These are phyloP conservation scores for Coniella lustricola DNA, from an alignment of 2,329 filamentous ascomycete species.

Conservation along the genomic window DNA sequence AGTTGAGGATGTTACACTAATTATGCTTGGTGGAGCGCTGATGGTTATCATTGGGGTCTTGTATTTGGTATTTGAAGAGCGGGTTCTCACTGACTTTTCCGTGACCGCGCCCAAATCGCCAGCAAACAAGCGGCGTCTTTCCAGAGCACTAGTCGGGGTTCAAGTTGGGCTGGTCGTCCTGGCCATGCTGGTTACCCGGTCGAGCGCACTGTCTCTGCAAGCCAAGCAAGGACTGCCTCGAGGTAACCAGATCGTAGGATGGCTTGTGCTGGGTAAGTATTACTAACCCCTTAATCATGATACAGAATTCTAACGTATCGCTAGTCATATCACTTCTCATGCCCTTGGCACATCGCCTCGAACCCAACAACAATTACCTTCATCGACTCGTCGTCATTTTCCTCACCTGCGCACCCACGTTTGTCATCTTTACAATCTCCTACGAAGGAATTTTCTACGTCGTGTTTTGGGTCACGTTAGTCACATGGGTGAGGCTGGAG, in stretches of 20 bases:
- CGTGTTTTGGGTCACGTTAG: conserved; percentile 71
- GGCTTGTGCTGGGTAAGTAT: conserved; percentile 65
- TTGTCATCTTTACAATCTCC: conserved; percentile 93
- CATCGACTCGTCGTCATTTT: conserved; percentile 86
- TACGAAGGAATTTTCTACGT: conserved; percentile 97
- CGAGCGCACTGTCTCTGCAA: conserved; percentile 77
- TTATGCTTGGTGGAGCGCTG: conserved; percentile 66
- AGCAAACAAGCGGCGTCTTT: conserved; percentile 35
- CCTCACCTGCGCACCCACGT: conserved; percentile 84
- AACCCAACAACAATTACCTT: conserved; percentile 80
- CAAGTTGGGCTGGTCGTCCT: conserved; percentile 74
- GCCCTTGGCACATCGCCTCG: conserved; percentile 72
- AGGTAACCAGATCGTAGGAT: conserved; percentile 83
- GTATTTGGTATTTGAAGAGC: conserved; percentile 76
- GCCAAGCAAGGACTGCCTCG: conserved; percentile 76
- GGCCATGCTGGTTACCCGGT: conserved; percentile 78
- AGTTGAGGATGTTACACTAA: conserved; percentile 64
- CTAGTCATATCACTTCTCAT: conserved; percentile 66
- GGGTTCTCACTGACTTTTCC: conserved; percentile 39
- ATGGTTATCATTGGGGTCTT: conserved; percentile 71
- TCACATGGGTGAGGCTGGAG: conserved; percentile 90
- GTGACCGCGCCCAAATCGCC: conserved; percentile 19
- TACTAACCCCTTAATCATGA: conserved; percentile 4
- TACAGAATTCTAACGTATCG: conserved; percentile 18
- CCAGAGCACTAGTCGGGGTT: conserved; percentile 55